A percentile compares a stretch with the other conserved stretches of the same genome.
These are phyloP conservation scores for Nemania diffusa DNA, from an alignment of 2,329 filamentous ascomycete genomes.

Conservation along the genomic window DNA sequence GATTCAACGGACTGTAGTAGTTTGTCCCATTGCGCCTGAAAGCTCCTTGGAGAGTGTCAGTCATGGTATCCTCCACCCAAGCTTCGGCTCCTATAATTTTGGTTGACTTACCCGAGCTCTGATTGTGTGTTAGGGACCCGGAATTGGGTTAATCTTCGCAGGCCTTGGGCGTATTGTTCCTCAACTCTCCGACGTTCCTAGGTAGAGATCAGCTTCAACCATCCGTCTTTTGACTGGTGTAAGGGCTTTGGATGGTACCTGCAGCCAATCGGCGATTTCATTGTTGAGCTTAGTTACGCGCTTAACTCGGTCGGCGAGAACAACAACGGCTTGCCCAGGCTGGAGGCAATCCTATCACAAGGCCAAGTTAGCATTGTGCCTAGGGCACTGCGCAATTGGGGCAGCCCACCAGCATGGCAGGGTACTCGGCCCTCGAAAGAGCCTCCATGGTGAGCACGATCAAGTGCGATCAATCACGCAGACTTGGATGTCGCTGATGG, in stretches of 20 bases:
- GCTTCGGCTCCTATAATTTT: not conserved
- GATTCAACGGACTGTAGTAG: slow-evolving; percentile 82
- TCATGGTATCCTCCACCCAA: slow-evolving; percentile 26
- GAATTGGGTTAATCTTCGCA: slow-evolving; percentile 82
- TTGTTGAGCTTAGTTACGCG: slow-evolving; percentile 86
- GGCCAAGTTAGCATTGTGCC: slow-evolving; percentile 36
- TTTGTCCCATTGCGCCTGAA: slow-evolving; percentile 89
- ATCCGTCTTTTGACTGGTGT: not conserved
- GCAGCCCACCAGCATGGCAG: slow-evolving; percentile 85
- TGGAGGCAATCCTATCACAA: slow-evolving; percentile 76
- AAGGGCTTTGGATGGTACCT: slow-evolving; percentile 67
- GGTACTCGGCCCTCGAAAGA: slow-evolving; percentile 89
- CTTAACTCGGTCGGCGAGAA: slow-evolving; percentile 87
- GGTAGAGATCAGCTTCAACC: slow-evolving; percentile 27
- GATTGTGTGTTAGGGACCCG: slow-evolving; percentile 78
- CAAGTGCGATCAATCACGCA: slow-evolving; percentile 46
- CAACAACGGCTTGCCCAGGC: slow-evolving; percentile 81
- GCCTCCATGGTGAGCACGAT: slow-evolving; percentile 69
- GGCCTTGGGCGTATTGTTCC: slow-evolving; percentile 83
- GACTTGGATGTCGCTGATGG: slow-evolving; percentile 42
- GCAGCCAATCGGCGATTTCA: slow-evolving; percentile 96
- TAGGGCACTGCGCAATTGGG: not conserved
- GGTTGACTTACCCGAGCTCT: slow-evolving; percentile 80
- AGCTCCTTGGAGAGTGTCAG: slow-evolving; percentile 71
- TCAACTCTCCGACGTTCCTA: slow-evolving; percentile 94